Base-by-base conservation (phyloP, 225 moss, liverwort and hornwort species). In the Straminergon stramineum region DNA sequence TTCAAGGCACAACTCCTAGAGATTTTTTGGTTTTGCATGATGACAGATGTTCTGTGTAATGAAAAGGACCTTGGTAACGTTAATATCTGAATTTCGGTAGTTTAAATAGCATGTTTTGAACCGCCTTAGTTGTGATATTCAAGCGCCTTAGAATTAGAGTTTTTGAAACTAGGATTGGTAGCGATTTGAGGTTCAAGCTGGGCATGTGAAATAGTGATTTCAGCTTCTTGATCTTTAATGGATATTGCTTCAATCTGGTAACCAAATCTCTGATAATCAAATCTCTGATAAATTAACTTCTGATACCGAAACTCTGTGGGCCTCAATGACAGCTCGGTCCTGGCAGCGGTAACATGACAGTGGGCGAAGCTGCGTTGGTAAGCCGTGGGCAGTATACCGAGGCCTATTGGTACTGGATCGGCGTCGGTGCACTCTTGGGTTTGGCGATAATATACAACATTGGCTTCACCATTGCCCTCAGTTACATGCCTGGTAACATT, bases 401-500 rank as follows among this genome's bases (percentile, higher is more conserved):
- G n/a, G 84, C 24, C 13, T 86, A 93, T 48, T 96, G 94, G 93
- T 96, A 93, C 39, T 96, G 96, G 96, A 94, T 94, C 31, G 93
- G 93, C 26, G 2, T 96, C 3, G 94, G 88, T 62, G 94, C 90
- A 8, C 85, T 96, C 53, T 2, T 91, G 11, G 94, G 94, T 7
- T 91, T 89, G 53, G 48, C 81, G 15, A 27, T 94, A 22, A 2
- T 96, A 62, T 95, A 94, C 91, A 96, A 96, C 89, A 69, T 92
- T 63, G 89, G 93, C 64, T 96, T 95, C 88, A 92, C 93, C 43
- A 53, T 94, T 63, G 92, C 95, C 32, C 95, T 96, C 18, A 91
- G 90, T 80, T 96, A 78, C 92, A 93, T 96, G 90, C 95, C 94
- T 61, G 93, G 96, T 96, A 93, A 92, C 82, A 75, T 56, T 78